These are phyloP conservation scores for Asclepias syriaca DNA, from an alignment of 257 asterid genomes.

Conservation along the genomic window DNA sequence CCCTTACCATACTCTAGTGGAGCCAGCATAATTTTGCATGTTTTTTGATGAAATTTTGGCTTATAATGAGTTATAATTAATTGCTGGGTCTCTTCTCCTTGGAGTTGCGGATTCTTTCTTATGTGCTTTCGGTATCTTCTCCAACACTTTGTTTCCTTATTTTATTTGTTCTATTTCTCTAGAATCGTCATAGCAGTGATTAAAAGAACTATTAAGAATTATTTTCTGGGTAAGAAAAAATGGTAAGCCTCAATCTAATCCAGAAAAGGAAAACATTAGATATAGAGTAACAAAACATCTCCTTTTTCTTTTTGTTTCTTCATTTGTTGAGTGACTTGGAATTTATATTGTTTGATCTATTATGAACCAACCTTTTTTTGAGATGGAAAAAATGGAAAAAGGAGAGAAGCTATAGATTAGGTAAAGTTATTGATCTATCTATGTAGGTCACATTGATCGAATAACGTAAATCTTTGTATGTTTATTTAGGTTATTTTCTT, in stretches of 20 bases:
- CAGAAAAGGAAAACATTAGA: background rate
- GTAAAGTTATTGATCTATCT: too few relatives aligned
- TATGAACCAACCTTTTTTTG: too few relatives aligned
- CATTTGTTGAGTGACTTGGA: background rate
- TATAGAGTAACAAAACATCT: background rate
- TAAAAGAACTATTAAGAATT: background rate
- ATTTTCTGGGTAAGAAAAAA: background rate
- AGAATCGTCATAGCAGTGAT: background rate
- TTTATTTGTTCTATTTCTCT: background rate
- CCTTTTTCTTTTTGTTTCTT: background rate
- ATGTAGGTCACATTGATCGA: too few relatives aligned
- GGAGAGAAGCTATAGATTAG: too few relatives aligned
- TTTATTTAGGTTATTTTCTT: too few relatives aligned
- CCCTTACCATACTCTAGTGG: slow-evolving; percentile 37
- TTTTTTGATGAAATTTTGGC: slow-evolving; percentile 24
- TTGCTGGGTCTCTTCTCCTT: slow-evolving; percentile 35
- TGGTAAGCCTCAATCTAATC: background rate
- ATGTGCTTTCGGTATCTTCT: slow-evolving; percentile 6
- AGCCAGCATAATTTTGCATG: slow-evolving; percentile 44
- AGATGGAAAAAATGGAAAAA: too few relatives aligned
- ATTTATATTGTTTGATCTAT: too few relatives aligned
- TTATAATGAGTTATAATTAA: slow-evolving; percentile 33
- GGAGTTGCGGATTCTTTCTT: slow-evolving; percentile 1
- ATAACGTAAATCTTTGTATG: too few relatives aligned
- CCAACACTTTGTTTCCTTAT: background rate